A percentile compares a stretch with the other conserved stretches of the same genome.
These are phyloP conservation scores for Hymenoscyphus repandus DNA, from an alignment of 2,329 filamentous ascomycete species.

Conservation along the genomic window DNA sequence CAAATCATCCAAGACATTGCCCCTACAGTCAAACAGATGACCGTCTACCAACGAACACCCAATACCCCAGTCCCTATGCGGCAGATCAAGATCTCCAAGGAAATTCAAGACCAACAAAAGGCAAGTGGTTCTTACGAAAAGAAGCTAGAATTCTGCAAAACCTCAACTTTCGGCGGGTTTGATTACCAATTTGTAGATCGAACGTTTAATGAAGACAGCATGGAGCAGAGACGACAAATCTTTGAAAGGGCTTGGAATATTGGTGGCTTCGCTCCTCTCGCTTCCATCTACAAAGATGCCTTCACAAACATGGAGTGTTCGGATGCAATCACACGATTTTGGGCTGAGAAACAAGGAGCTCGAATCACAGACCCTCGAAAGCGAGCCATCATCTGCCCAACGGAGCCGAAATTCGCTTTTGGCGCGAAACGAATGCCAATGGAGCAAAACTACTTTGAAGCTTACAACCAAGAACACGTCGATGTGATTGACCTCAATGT, in stretches of 20 bases:
- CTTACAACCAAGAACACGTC: slow-evolving; percentile 42
- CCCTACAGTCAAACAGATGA: slow-evolving; percentile 45
- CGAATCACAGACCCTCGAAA: slow-evolving; percentile 23
- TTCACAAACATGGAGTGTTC: slow-evolving; percentile 43
- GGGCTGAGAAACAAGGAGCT: slow-evolving; percentile 38
- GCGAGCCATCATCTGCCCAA: slow-evolving; percentile 24
- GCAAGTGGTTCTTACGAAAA: not conserved
- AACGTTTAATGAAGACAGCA: not conserved
- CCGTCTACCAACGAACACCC: slow-evolving; percentile 62
- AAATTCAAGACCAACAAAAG: not conserved
- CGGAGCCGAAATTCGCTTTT: slow-evolving; percentile 35
- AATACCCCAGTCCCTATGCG: slow-evolving; percentile 41
- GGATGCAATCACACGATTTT: slow-evolving; percentile 30
- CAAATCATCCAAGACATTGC: slow-evolving; percentile 56
- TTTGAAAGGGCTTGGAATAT: slow-evolving; percentile 30
- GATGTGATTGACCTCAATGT: slow-evolving; percentile 37
- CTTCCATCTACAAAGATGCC: slow-evolving; percentile 46
- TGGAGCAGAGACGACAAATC: not conserved
- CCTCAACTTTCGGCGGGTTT: not conserved
- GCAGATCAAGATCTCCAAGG: not conserved
- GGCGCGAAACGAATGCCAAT: slow-evolving; percentile 45
- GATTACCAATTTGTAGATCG: not conserved
- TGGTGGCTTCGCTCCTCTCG: slow-evolving; percentile 33
- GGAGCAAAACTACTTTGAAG: slow-evolving; percentile 45
- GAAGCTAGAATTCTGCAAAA: not conserved